Base-by-base conservation (phyloP, 495 filamentous ascomycete genomes). In the Hypoxylon fuscum region DNA sequence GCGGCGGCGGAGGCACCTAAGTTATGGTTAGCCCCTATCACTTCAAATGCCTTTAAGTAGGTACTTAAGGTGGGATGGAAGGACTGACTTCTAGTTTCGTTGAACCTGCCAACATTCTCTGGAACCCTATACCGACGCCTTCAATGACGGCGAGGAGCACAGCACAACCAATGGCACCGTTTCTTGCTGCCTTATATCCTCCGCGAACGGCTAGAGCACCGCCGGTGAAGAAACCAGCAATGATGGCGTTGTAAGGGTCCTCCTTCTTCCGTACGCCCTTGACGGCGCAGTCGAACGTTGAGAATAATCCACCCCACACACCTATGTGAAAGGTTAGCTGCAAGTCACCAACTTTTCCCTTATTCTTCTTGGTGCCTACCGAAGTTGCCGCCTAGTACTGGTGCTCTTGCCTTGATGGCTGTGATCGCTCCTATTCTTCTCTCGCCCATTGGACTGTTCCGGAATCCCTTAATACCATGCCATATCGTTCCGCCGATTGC, bases 391-490 rank as follows among this genome's bases (percentile, higher is more conserved):
- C 94, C 95, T 47, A 98, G 83, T 42, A 98, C 93, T 1, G 95
- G 95, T 25, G 95, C 96, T 59, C 95, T 88, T 50, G 93, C 91
- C 82, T 98, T 98, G 78, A 98, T 93, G 25, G 95, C 95, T 65
- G 96, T 97, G 76, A 98, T 78, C 40, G 96, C 92, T 65, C 96
- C 95, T 81, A 98, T 93, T 75, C 94, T 83, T 68, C 95, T 85
- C 84, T 98, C 96, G 68, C 95, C 95, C 75, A 96, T 92, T 46
- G 85, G 85, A 61, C 83, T 85, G 82, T 96, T 96, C 41, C 94
- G 79, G 81, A 91, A 96, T 50, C 94, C 95, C 81, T 98, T 98
- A 42, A 98, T 87, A 68, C 96, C 96, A 78, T 98, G 95, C 95
- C 95, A 98, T 74, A 98, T 87, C 53, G 90, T 87, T 72, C 95